Conservation (phyloP, 768 basidiomycete species). For the Phallus indusiatus region DNA sequence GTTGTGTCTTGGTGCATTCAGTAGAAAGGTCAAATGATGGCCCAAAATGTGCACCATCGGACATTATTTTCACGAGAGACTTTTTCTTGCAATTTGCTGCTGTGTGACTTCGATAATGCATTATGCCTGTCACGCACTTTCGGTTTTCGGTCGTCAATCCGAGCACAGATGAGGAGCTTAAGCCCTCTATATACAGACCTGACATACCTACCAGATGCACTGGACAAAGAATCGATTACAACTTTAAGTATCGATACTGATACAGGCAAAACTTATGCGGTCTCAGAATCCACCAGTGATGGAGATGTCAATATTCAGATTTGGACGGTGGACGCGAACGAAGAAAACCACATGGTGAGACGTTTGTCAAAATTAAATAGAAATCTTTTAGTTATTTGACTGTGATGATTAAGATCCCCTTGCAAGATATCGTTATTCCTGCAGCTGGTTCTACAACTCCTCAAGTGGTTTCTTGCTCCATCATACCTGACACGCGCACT, state of each 20-base stretch:
- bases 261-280: conserved; percentile 48
- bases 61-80: too few relatives aligned
- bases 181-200: neutral
- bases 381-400: conserved; percentile 8
- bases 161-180: neutral
- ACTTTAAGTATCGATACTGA: conserved; percentile 54
- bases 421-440: neutral
- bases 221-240: conserved; percentile 21
- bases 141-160: too few relatives aligned
- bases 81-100: too few relatives aligned
- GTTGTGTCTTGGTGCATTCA: too few relatives aligned
- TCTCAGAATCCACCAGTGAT: conserved; percentile 41
- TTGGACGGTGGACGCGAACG: conserved; percentile 31
- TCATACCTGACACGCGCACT: conserved; percentile 61
- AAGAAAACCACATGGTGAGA: conserved; percentile 11
- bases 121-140: too few relatives aligned
- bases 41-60: too few relatives aligned
- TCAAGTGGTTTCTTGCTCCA: conserved; percentile 55
- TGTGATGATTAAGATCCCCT: neutral
- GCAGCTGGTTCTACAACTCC: conserved; percentile 18
- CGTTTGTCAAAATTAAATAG: conserved; percentile 3
- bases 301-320: conserved; percentile 49
- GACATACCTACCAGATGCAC: neutral
- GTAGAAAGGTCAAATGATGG: too few relatives aligned
- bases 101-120: too few relatives aligned